Percentiles rank a stretch among this genome's conserved stretches.
Conservation (phyloP, 768 basidiomycete species). For the Suillus hirtellus region DNA sequence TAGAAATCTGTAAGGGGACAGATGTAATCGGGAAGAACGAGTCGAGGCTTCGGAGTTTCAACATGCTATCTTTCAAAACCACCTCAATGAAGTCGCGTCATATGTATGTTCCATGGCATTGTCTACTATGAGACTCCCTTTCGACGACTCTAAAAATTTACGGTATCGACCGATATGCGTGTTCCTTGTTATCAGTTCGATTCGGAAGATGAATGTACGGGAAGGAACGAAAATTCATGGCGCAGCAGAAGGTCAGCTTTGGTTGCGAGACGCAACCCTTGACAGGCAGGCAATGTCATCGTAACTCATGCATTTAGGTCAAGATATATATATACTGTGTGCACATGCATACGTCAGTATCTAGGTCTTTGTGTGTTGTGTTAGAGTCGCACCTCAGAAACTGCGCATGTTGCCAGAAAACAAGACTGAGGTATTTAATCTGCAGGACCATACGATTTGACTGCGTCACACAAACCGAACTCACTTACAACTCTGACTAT, state of each 20-base stretch:
- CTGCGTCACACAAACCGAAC: too few relatives aligned
- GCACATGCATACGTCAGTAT: background rate
- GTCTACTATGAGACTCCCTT: too few relatives aligned
- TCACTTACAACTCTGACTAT: background rate
- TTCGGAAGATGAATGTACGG: background rate
- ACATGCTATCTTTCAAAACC: too few relatives aligned
- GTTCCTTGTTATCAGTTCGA: background rate
- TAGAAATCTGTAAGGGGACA: too few relatives aligned
- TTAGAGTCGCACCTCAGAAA: background rate
- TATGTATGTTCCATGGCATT: too few relatives aligned
- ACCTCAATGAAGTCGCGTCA: too few relatives aligned
- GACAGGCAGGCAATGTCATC: background rate
- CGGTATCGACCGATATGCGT: background rate
- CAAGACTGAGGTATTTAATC: background rate
- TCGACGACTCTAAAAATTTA: background rate
- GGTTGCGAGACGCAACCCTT: background rate
- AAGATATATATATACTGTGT: background rate
- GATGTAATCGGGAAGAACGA: too few relatives aligned
- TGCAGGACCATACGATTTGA: background rate
- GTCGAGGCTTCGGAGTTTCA: too few relatives aligned
- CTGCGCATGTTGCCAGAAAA: background rate
- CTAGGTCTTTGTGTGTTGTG: background rate
- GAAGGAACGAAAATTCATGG: background rate
- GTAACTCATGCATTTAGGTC: background rate
- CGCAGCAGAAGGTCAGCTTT: background rate